Conservation (phyloP, 371 early-diverging fungal species). For the Lichtheimia corymbifera region DNA sequence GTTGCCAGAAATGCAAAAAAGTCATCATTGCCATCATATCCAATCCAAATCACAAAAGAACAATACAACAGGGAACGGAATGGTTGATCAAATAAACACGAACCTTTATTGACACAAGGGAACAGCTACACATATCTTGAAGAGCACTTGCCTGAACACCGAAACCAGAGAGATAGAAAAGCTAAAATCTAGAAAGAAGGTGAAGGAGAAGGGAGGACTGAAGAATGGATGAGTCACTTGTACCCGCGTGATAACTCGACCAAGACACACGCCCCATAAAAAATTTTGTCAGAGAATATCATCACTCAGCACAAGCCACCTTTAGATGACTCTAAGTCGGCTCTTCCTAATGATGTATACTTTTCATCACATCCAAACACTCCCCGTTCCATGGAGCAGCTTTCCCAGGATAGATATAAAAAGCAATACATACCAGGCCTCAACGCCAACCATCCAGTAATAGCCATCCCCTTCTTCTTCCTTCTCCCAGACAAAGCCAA, state of each 20-base stretch:
- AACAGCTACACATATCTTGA: not conserved
- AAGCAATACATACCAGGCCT: constrained; percentile 18
- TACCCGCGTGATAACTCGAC: too few relatives aligned
- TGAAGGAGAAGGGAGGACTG: not conserved
- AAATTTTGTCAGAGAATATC: not conserved
- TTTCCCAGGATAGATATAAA: constrained; percentile 22
- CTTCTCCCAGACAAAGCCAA: not conserved
- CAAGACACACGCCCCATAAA: not conserved
- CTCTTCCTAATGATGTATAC: constrained; percentile 24
- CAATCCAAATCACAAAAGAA: not conserved
- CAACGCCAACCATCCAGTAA: too few relatives aligned
- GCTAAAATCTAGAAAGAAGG: not conserved
- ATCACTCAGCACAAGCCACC: constrained; percentile 20
- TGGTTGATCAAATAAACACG: not conserved
- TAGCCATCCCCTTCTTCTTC: too few relatives aligned
- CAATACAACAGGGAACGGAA: constrained; percentile 1
- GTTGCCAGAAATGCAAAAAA: constrained; percentile 18
- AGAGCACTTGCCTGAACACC: constrained; percentile 1
- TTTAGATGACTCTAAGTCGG: constrained; percentile 24
- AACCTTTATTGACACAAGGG: constrained; percentile 1
- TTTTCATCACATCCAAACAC: constrained; percentile 21
- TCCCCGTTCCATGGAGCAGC: not conserved
- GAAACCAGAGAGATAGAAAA: not conserved
- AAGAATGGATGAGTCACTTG: too few relatives aligned
- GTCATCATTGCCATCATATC: constrained; percentile 15